Base-by-base conservation (phyloP, 2,329 filamentous ascomycete genomes). In the Botryotinia narcissicola region DNA sequence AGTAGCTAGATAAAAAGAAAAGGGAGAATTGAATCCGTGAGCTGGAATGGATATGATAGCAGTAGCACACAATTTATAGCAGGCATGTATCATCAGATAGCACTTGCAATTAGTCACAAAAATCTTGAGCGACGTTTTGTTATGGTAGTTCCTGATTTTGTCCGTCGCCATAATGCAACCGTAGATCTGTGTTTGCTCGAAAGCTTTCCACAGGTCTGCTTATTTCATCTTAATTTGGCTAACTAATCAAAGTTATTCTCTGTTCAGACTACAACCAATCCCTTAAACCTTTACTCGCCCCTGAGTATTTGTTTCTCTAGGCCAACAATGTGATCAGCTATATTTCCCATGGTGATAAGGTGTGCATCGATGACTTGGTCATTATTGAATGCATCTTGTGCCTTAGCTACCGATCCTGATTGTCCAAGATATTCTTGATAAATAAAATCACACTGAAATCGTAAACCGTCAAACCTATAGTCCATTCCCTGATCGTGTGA, bases 301-400 rank as follows among this genome's bases (percentile, higher is more conserved):
- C 18, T 14, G n/a, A 64, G 16, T 25, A 20, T 66, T 35, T 48
- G 29, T 44, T n/a, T 48, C 42, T 48, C 29, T 22, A 4, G 9
- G 12, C 2, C 29, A 16, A 48, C 29, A 48, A 37, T 66, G 1
- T 9, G 29, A 22, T n/a, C 14, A 20, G 12, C 10, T 29, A 67
- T 67, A 5, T 2, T 37, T n/a, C 44, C 22, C 63, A 67, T n/a
- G 18, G 1, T 12, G 5, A 37, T 0, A 9, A 18, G 16, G 1
- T 5, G 2, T 3, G 1, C n/a, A 25, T n/a, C 44, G 14, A 67
- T 8, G 1, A 0, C 4, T 1, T 0, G 6, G 37, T 12, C 3
- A 4, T 9, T 12, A 4, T 67, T 46, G 25, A 67, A 67, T 14
- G 25, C 7, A 16, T 20, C 18, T 67, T 67, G 46, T 12, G 32